phyloP scores from a whole-genome alignment of 768 basidiomycete genomes.

The Cubamyces sp. region DNA sequence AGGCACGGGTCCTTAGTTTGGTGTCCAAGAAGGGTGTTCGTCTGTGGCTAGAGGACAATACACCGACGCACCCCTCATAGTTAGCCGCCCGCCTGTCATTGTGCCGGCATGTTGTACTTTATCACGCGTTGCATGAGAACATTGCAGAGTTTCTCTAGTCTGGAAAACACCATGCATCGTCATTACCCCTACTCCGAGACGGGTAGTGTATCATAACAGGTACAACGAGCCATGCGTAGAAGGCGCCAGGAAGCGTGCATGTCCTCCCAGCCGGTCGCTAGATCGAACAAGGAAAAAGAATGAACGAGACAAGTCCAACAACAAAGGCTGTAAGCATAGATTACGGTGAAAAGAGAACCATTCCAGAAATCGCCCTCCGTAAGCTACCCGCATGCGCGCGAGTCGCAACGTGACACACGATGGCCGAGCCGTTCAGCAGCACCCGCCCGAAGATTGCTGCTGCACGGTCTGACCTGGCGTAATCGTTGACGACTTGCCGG shows the following conservation, averaged over 20 bases:
- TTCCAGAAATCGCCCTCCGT: constrained; percentile 25
- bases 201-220: constrained; percentile 22
- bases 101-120: no score
- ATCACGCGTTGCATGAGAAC: no score
- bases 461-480: constrained; percentile 85
- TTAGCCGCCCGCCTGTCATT: not conserved
- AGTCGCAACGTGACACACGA: constrained; percentile 8
- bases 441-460: constrained; percentile 71
- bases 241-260: constrained; percentile 7
- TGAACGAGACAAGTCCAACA: constrained; percentile 31
- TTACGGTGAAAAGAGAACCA: constrained; percentile 31
- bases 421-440: constrained; percentile 61
- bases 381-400: constrained; percentile 6
- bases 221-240: constrained; percentile 18
- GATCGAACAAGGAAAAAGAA: constrained; percentile 17
- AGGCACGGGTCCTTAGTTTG: constrained; percentile 55
- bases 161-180: constrained; percentile 16
- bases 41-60: constrained; percentile 72
- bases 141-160: not conserved
- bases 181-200: constrained; percentile 22
- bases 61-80: not conserved
- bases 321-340: constrained; percentile 37
- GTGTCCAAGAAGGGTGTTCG: constrained; percentile 80
- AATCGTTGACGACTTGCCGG: constrained; percentile 82
- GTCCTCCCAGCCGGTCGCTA: constrained; percentile 20